Percentiles rank a stretch among this genome's conserved stretches.
Evolutionary conservation across 805 yeast species (phyloP).

Genomic region (Scheffersomyces stipitis): DNA sequence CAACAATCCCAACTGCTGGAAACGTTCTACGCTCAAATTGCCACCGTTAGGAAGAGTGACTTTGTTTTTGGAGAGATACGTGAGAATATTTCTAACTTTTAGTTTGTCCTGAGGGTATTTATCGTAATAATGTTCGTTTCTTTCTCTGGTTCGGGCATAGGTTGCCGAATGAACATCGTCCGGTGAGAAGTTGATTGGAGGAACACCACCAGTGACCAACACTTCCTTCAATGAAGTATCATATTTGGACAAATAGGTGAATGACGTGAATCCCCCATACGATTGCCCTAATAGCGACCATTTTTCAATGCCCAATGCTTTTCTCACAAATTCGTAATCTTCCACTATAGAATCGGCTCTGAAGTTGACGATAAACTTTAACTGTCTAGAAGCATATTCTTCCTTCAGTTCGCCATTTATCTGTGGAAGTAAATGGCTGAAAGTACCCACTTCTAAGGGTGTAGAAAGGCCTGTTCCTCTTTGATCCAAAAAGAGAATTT

Average conservation of each 20-base stretch:
- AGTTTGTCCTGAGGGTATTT: slow-evolving; percentile 49
- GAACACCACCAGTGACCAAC: slow-evolving; percentile 57
- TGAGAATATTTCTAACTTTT: slow-evolving; percentile 36
- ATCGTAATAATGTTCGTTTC: slow-evolving; percentile 47
- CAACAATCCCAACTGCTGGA: slow-evolving; percentile 51
- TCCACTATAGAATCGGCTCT: slow-evolving; percentile 54
- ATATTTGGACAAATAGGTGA: slow-evolving; percentile 48
- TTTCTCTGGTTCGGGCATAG: slow-evolving; percentile 43
- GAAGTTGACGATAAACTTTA: slow-evolving; percentile 44
- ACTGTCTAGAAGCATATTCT: slow-evolving; percentile 20
- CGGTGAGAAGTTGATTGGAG: slow-evolving; percentile 47
- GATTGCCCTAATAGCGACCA: slow-evolving; percentile 59
- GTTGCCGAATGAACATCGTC: slow-evolving; percentile 52
- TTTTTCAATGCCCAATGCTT: slow-evolving; percentile 34
- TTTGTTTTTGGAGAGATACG: slow-evolving; percentile 26
- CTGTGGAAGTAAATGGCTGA: slow-evolving; percentile 15
- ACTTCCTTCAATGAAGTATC: slow-evolving; percentile 44
- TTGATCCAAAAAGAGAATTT: slow-evolving; percentile 52
- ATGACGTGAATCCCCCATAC: slow-evolving; percentile 54
- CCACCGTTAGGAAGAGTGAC: slow-evolving; percentile 54
- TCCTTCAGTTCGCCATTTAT: slow-evolving; percentile 13
- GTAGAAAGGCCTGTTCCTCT: slow-evolving; percentile 61
- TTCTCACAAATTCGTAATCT: slow-evolving; percentile 50
- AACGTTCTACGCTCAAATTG: slow-evolving; percentile 46
- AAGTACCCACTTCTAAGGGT: slow-evolving; percentile 38